Evolutionary conservation across 805 yeast genomes (phyloP), one percentile per base, ranked within the genome.

Genomic region (Suhomyces xylopsoci): DNA sequence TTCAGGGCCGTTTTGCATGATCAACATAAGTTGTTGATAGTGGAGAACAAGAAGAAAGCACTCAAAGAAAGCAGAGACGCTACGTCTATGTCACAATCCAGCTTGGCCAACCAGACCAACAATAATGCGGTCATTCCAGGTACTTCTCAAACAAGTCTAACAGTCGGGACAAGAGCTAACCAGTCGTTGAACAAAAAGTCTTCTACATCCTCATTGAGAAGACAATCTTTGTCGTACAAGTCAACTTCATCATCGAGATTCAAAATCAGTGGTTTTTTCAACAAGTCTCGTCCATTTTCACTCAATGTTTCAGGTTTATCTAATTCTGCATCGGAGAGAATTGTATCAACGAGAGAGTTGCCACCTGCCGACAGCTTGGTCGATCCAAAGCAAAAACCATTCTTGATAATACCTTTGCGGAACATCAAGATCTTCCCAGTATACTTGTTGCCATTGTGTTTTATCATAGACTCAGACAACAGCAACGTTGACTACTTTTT

Each of bases 251-350:
- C 70, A 2, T 72, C 77, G 55, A 71, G 73, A 61, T 77, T 77
- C 60, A 81, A 81, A 54, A 69, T 84, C 3, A 83, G 86, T 53
- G 88, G 88, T 0, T 67, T 84, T 32, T 81, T 83, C 61, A 67
- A 59, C 34, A 84, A 80, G 55, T 67, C 82, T 1, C 76, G 88
- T 51, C 85, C 89, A 25, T 87, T 87, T 57, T 78, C 87, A 0
- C 72, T 83, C 45, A 79, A 76, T 57, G 80, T 69, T 59, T 60
- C 69, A 48, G 64, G 77, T 45, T 63, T 64, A 40, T 47, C 61
- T 12, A 53, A 71, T 52, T 63, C 64, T 26, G 60, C 77, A 10
- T 32, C 43, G 6, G 88, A 83, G 30, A 68, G 75, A 58, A 67
- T 78, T 32, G 80, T 79, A 24, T 69, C 67, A n/a, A 77, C 81